A percentile compares a stretch with the other conserved stretches of the same genome.
Evolutionary conservation across 192 early-diverging fungal species (phyloP).

Genomic region (Coemansia sp.): DNA sequence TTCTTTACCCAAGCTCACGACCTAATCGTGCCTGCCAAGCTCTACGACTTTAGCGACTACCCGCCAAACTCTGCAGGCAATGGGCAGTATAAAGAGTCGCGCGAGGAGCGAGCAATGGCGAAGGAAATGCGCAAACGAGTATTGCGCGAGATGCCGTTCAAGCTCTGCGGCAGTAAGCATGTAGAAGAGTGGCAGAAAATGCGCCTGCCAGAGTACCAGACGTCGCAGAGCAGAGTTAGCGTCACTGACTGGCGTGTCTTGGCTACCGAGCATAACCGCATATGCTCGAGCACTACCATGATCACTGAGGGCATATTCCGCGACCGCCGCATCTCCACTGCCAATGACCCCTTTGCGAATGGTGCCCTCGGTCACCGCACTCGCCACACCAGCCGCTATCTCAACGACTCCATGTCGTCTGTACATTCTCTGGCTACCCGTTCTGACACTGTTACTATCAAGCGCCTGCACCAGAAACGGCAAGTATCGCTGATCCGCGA

Average conservation of each 20-base stretch:
- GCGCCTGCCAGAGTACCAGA: conserved; percentile 42
- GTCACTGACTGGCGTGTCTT: conserved; percentile 45
- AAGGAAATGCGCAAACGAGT: conserved; percentile 5
- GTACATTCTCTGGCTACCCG: conserved; percentile 11
- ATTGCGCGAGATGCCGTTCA: conserved; percentile 20
- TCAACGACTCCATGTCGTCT: conserved; percentile 14
- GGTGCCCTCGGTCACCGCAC: neutral
- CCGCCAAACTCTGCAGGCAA: neutral
- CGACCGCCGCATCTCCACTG: conserved; percentile 12
- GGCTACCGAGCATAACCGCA: conserved; percentile 28
- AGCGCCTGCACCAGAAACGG: conserved; percentile 30
- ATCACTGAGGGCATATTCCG: conserved; percentile 39
- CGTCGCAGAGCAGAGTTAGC: conserved; percentile 23
- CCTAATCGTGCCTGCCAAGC: conserved; percentile 19
- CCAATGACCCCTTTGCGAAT: neutral
- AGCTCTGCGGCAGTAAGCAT: conserved; percentile 44
- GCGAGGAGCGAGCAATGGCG: conserved; percentile 16
- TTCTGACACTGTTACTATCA: conserved; percentile 23
- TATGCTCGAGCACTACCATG: conserved; percentile 19
- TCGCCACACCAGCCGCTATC: neutral
- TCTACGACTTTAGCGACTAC: conserved; percentile 41
- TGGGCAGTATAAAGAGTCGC: neutral
- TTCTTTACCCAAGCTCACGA: conserved; percentile 23
- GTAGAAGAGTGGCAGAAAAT: conserved; percentile 49
- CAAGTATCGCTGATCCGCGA: conserved; percentile 72